Evolutionary conservation across 352 stramenopile species (phyloP).

Genomic region (Pythium myriotylum): DNA sequence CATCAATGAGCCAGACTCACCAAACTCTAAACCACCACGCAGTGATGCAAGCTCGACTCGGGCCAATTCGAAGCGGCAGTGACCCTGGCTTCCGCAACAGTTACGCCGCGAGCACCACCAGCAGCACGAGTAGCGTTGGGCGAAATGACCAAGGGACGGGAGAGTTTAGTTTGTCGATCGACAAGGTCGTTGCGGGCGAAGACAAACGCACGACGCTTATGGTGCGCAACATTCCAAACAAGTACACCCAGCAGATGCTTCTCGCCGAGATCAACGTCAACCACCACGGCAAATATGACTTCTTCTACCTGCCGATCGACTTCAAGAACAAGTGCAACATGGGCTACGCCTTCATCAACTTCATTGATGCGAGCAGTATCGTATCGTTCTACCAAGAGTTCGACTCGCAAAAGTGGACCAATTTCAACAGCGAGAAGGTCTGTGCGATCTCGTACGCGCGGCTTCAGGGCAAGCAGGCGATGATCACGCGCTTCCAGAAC

Average conservation of each 20-base stretch:
- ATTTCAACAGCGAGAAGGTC: constrained; percentile 99
- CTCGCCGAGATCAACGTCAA: constrained; percentile 96
- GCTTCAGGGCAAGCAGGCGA: constrained; percentile 96
- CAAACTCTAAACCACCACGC: constrained; percentile 5
- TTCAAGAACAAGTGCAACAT: constrained; percentile 99
- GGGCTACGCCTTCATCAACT: constrained; percentile 99
- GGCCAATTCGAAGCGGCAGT: constrained; percentile 27
- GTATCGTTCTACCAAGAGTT: constrained; percentile 86
- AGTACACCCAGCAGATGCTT: constrained; percentile 99
- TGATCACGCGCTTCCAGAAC: constrained; percentile 99
- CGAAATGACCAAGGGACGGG: constrained; percentile 68
- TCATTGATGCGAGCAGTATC: constrained; percentile 90
- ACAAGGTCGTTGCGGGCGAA: constrained; percentile 74
- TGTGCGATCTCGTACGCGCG: constrained; percentile 98
- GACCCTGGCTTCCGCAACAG: constrained; percentile 28
- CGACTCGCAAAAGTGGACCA: constrained; percentile 93
- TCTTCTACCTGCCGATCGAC: constrained; percentile 99
- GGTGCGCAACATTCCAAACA: constrained; percentile 99
- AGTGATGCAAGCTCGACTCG: constrained; percentile 5
- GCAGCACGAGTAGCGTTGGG: constrained; percentile 35
- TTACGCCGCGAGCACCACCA: constrained; percentile 34
- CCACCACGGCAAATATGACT: constrained; percentile 94
- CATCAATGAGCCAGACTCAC: constrained; percentile 1
- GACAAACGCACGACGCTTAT: constrained; percentile 99
- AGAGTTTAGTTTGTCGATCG: constrained; percentile 80